These are phyloP conservation scores for Sclerotinia subarctica DNA, from an alignment of 2,329 filamentous ascomycete species.

Conservation along the genomic window DNA sequence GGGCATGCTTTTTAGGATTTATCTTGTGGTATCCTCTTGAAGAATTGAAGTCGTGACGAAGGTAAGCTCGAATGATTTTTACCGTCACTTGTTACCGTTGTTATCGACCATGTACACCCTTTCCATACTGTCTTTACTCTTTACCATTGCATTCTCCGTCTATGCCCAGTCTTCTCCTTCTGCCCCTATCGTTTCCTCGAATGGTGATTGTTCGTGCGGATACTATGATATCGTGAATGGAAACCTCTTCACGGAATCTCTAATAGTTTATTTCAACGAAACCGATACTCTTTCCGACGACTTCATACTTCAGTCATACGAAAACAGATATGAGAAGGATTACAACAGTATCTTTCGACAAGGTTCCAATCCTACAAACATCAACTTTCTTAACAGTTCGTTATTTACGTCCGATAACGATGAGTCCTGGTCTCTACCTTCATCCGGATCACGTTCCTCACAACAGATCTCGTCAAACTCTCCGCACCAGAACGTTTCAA, in stretches of 20 bases:
- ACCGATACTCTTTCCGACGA: conserved; percentile 39
- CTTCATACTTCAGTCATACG: conserved; percentile 43
- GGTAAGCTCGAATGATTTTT: neutral
- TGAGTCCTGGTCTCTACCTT: neutral
- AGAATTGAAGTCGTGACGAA: neutral
- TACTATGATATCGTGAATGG: conserved; percentile 43
- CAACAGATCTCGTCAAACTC: neutral
- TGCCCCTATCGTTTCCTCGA: conserved; percentile 18
- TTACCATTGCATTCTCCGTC: neutral
- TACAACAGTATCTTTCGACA: conserved; percentile 47
- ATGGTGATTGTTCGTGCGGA: conserved; percentile 44
- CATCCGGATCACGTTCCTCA: neutral
- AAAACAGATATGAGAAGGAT: conserved; percentile 46
- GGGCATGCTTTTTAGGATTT: neutral
- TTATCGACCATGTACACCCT: neutral
- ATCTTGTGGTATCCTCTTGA: neutral
- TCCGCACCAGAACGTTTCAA: neutral
- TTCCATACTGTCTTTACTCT: conserved; percentile 11
- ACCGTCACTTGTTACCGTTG: neutral
- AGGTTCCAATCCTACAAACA: conserved; percentile 43
- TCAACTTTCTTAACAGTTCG: conserved; percentile 37
- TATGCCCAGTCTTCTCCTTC: neutral
- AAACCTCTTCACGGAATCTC: conserved; percentile 46
- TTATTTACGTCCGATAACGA: neutral
- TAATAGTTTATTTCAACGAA: conserved; percentile 52